A percentile compares a stretch with the other conserved stretches of the same genome.
These are phyloP conservation scores for Leptographium radiaticola DNA, from an alignment of 2,329 filamentous ascomycete genomes.

Conservation along the genomic window DNA sequence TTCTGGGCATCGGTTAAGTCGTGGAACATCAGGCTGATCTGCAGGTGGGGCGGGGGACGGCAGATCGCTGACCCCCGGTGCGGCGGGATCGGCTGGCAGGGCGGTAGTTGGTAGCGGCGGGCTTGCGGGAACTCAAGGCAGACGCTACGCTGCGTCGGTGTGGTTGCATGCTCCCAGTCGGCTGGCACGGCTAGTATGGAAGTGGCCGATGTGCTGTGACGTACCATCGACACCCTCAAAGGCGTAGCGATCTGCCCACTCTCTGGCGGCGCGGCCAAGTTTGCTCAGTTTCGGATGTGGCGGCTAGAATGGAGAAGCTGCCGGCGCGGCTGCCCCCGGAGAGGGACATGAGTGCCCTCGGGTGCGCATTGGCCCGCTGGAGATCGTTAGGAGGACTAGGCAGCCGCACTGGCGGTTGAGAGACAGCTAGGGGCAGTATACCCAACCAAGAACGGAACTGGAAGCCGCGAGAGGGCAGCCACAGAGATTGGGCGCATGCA, in stretches of 20 bases:
- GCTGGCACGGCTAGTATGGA: slow-evolving; percentile 25
- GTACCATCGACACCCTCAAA: slow-evolving; percentile 54
- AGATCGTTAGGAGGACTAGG: slow-evolving; percentile 47
- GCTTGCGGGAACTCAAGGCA: slow-evolving; percentile 42
- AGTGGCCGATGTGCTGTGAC: slow-evolving; percentile 6
- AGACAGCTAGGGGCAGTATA: no score
- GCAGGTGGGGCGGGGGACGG: slow-evolving; percentile 34
- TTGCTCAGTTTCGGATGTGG: slow-evolving; percentile 31
- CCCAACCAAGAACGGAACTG: no score
- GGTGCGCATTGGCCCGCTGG: slow-evolving; percentile 39
- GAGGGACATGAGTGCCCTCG: slow-evolving; percentile 50
- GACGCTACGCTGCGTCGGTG: slow-evolving; percentile 38
- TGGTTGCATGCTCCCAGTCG: slow-evolving; percentile 55
- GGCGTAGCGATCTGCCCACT: slow-evolving; percentile 40
- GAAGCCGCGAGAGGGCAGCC: no score
- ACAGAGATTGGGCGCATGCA: no score
- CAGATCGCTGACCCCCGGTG: slow-evolving; percentile 46
- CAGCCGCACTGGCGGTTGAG: slow-evolving; percentile 20
- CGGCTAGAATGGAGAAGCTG: slow-evolving; percentile 45
- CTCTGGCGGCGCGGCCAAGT: slow-evolving; percentile 39
- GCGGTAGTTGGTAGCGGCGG: slow-evolving; percentile 49
- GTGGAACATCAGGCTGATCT: slow-evolving; percentile 56
- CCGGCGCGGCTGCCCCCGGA: slow-evolving; percentile 52
- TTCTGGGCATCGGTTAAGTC: slow-evolving; percentile 55
- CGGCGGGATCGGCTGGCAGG: slow-evolving; percentile 50